These are phyloP conservation scores for Paraconiothyrium brasiliense DNA, from an alignment of 2,329 filamentous ascomycete species.

Conservation along the genomic window DNA sequence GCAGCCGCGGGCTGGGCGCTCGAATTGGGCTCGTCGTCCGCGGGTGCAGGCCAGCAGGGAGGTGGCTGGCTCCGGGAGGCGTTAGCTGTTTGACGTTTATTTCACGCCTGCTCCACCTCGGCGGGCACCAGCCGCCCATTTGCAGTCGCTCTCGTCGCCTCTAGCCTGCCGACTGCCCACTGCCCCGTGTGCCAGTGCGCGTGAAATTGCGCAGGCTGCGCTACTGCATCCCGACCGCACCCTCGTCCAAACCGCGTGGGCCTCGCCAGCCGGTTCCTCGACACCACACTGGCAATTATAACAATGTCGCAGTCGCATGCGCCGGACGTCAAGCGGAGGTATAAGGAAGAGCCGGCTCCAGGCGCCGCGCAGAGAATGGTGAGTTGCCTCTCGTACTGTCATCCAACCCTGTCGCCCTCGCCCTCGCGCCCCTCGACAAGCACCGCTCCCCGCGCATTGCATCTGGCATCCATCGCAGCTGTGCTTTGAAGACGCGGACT, in stretches of 20 bases:
- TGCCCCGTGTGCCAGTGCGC: conserved; percentile 16
- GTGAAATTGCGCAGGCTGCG: conserved; percentile 50
- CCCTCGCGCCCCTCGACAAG: conserved; percentile 20
- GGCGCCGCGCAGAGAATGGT: conserved; percentile 54
- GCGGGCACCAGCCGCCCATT: conserved; percentile 26
- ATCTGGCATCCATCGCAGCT: conserved; percentile 24
- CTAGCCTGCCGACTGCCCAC: not conserved
- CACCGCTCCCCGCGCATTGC: conserved; percentile 29
- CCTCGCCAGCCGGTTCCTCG: conserved; percentile 44
- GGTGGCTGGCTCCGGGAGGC: conserved; percentile 41
- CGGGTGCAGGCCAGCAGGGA: conserved; percentile 40
- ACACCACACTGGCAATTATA: conserved; percentile 44
- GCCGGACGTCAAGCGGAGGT: conserved; percentile 53
- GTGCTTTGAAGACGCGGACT: not conserved
- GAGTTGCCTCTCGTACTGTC: conserved; percentile 45
- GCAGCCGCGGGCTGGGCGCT: conserved; percentile 34
- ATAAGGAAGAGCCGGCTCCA: conserved; percentile 57
- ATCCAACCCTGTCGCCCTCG: conserved; percentile 23
- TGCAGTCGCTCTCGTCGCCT: conserved; percentile 8
- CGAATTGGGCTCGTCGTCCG: conserved; percentile 41
- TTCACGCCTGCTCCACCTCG: conserved; percentile 46
- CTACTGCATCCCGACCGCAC: conserved; percentile 46
- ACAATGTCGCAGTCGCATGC: conserved; percentile 55
- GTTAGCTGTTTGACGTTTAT: conserved; percentile 52
- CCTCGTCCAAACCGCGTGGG: conserved; percentile 41